Percentiles rank a stretch among this genome's conserved stretches.
Evolutionary conservation across 371 early-diverging fungal species (phyloP).

Genomic region (Mortierella sp.): DNA sequence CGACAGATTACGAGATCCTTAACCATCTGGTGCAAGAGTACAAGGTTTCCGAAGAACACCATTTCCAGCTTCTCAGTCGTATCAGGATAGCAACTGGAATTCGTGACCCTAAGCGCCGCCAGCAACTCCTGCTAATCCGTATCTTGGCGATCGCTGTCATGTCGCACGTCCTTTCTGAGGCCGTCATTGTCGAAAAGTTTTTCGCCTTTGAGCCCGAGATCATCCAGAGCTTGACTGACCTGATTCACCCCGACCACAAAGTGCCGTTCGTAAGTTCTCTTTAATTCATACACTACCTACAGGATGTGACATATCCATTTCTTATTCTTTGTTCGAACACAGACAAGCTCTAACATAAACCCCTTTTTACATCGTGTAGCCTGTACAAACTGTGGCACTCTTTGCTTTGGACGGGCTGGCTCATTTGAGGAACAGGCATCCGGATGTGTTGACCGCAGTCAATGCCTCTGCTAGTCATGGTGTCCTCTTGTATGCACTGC

Average conservation of each 20-base stretch:
- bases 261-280: slow-evolving; percentile 66
- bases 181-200: slow-evolving; percentile 78
- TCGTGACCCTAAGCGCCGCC: slow-evolving; percentile 62
- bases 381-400: slow-evolving; percentile 83
- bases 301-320: background rate
- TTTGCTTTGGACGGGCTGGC: slow-evolving; percentile 88
- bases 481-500: slow-evolving; percentile 83
- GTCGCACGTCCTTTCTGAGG: slow-evolving; percentile 77
- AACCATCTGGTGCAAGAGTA: slow-evolving; percentile 58
- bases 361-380: slow-evolving; percentile 48
- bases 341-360: background rate
- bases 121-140: slow-evolving; percentile 77
- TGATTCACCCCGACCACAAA: slow-evolving; percentile 79
- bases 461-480: slow-evolving; percentile 97
- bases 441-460: slow-evolving; percentile 88
- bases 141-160: slow-evolving; percentile 85
- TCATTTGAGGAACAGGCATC: slow-evolving; percentile 78
- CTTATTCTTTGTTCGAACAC: background rate
- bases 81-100: slow-evolving; percentile 81
- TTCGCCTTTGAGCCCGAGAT: slow-evolving; percentile 91
- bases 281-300: slow-evolving; percentile 20
- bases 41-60: slow-evolving; percentile 82
- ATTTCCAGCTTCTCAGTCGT: slow-evolving; percentile 83
- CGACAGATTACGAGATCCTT: slow-evolving; percentile 58
- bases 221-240: slow-evolving; percentile 80